Conservation (phyloP, 2,329 filamentous ascomycete genomes). For the Coniosporium tulheliwenetii region DNA sequence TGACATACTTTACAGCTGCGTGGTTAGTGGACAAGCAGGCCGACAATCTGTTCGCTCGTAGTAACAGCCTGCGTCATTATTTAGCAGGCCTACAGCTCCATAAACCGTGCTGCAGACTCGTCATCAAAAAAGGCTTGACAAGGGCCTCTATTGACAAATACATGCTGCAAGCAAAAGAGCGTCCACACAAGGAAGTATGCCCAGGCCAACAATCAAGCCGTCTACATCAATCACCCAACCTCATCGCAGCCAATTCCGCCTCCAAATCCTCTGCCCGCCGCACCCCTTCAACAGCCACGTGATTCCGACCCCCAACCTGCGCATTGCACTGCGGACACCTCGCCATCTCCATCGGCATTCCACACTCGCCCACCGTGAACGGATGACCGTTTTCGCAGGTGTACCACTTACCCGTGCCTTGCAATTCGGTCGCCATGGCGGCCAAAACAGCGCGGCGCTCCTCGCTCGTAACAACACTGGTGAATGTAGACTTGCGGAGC, state of each 20-base stretch:
- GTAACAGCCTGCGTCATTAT: too few species aligned
- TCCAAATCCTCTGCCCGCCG: slow-evolving; percentile 35
- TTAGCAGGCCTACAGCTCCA: too few species aligned
- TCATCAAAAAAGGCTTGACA: too few species aligned
- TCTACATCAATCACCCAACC: too few species aligned
- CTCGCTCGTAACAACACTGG: slow-evolving; percentile 30
- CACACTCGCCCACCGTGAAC: slow-evolving; percentile 51
- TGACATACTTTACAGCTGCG: too few species aligned
- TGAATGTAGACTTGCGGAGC: slow-evolving; percentile 32
- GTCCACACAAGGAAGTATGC: too few species aligned
- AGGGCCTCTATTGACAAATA: too few species aligned
- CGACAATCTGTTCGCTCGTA: too few species aligned
- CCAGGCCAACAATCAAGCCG: too few species aligned
- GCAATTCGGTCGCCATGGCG: slow-evolving; percentile 29
- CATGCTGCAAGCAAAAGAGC: too few species aligned
- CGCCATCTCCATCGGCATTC: slow-evolving; percentile 46
- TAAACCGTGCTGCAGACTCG: too few species aligned
- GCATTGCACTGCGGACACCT: slow-evolving; percentile 47
- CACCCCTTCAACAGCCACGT: slow-evolving; percentile 37
- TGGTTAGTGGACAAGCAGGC: too few species aligned
- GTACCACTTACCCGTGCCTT: slow-evolving; percentile 41
- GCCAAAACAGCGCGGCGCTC: slow-evolving; percentile 35
- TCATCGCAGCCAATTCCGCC: slow-evolving; percentile 7
- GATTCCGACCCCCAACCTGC: slow-evolving; percentile 38
- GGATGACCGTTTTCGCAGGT: slow-evolving; percentile 23